Percentiles rank a stretch among this genome's conserved stretches.
phyloP scores from a whole-genome alignment of 805 yeast species.

The Candida coquimbonensis region DNA sequence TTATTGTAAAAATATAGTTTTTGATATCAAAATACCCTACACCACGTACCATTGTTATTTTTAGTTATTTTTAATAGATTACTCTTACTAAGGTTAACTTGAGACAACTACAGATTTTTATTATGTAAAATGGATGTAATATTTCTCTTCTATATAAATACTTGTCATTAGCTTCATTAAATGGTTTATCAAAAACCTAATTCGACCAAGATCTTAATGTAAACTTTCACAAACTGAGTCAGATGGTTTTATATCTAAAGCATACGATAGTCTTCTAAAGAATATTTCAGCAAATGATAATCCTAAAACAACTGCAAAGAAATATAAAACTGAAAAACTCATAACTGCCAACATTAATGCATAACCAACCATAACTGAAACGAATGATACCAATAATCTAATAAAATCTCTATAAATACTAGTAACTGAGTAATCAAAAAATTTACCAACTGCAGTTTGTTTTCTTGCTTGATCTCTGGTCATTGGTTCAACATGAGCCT shows the following conservation, averaged over 20 bases:
- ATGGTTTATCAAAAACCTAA: too few species aligned
- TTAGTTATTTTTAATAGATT: too few species aligned
- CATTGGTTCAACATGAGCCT: too few species aligned
- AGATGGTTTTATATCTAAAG: slow-evolving; percentile 3
- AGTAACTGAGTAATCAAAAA: slow-evolving; percentile 28
- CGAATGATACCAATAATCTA: slow-evolving; percentile 47
- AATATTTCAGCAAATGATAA: slow-evolving; percentile 63
- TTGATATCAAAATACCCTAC: too few species aligned
- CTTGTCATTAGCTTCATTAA: too few species aligned
- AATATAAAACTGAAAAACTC: slow-evolving; percentile 60
- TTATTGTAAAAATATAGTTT: too few species aligned
- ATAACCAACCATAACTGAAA: slow-evolving; percentile 61
- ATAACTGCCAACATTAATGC: slow-evolving; percentile 75
- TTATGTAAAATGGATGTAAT: too few species aligned
- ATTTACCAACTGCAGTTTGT: slow-evolving; percentile 22
- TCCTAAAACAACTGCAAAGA: slow-evolving; percentile 69
- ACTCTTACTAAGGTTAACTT: too few species aligned
- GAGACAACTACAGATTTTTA: too few species aligned
- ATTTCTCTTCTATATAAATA: too few species aligned
- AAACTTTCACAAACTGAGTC: slow-evolving; percentile 2
- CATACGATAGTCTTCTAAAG: slow-evolving; percentile 47
- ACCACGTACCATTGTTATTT: too few species aligned
- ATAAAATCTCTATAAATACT: slow-evolving; percentile 45
- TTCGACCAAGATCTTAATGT: background rate
- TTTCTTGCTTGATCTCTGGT: background rate